Conservation (phyloP, 2,329 filamentous ascomycete genomes). For the Calycina herbarum region DNA sequence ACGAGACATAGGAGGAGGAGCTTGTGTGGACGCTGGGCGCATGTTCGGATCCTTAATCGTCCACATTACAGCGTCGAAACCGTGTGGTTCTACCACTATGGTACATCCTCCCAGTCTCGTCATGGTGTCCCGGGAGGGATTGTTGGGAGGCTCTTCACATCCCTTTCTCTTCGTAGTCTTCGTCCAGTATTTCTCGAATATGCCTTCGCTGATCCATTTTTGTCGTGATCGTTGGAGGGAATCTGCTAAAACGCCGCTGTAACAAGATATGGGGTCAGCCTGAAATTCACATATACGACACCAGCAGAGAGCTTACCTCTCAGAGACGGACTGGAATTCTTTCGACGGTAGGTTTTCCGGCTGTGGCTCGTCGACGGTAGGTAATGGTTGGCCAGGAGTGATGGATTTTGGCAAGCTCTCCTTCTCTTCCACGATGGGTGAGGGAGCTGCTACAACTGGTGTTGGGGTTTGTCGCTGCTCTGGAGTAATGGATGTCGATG, state of each 20-base stretch:
- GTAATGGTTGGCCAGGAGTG: slow-evolving; percentile 65
- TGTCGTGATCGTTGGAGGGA: slow-evolving; percentile 72
- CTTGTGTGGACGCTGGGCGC: slow-evolving; percentile 41
- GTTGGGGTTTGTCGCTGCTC: slow-evolving; percentile 52
- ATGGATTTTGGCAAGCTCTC: slow-evolving; percentile 61
- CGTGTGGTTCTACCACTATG: slow-evolving; percentile 77
- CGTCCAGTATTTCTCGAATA: slow-evolving; percentile 77
- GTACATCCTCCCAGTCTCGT: slow-evolving; percentile 70
- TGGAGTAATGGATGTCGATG: slow-evolving; percentile 48
- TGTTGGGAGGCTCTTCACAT: slow-evolving; percentile 60
- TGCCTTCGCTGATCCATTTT: slow-evolving; percentile 69
- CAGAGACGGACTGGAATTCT: slow-evolving; percentile 72
- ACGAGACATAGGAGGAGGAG: slow-evolving; percentile 42
- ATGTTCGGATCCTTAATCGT: slow-evolving; percentile 66
- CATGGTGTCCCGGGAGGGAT: slow-evolving; percentile 71
- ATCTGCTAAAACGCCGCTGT: slow-evolving; percentile 71
- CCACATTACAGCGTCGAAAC: slow-evolving; percentile 74
- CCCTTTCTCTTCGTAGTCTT: slow-evolving; percentile 71
- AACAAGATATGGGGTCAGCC: slow-evolving; percentile 21
- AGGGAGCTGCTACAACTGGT: slow-evolving; percentile 30
- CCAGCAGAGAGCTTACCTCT: slow-evolving; percentile 54
- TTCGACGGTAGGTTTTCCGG: slow-evolving; percentile 58
- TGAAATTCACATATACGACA: slow-evolving; percentile 2
- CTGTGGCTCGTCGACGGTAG: slow-evolving; percentile 68
- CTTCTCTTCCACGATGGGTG: slow-evolving; percentile 37